Conservation (phyloP, 208 protist species). For the Wallacemonas rigidus region DNA sequence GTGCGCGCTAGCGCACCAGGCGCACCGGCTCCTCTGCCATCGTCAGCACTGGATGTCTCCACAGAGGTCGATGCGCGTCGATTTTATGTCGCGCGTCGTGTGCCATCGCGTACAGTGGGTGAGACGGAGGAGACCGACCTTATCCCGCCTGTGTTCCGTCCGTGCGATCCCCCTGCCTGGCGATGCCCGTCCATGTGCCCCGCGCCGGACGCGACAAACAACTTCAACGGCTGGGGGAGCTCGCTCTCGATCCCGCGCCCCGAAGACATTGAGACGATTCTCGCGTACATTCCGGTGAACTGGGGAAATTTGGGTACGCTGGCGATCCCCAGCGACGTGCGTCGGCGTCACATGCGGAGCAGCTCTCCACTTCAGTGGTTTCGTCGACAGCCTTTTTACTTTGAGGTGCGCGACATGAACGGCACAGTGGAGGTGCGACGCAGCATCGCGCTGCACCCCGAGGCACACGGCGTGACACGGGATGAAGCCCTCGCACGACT, state of each 20-base stretch:
- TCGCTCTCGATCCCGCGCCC: conserved; percentile 49
- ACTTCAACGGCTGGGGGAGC: conserved; percentile 76
- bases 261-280: conserved; percentile 78
- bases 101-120: background rate
- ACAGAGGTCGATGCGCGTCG: background rate
- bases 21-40: background rate
- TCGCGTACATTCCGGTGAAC: conserved; percentile 85
- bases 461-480: conserved; percentile 67
- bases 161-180: background rate
- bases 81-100: background rate
- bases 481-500: conserved; percentile 63
- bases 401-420: conserved; percentile 76
- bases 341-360: conserved; percentile 66
- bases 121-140: background rate
- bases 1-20: background rate
- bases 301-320: conserved; percentile 76
- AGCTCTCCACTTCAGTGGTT: conserved; percentile 67
- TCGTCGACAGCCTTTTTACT: conserved; percentile 84
- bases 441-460: conserved; percentile 76
- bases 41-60: background rate
- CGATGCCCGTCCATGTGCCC: conserved; percentile 6
- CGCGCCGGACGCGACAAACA: conserved; percentile 44
- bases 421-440: conserved; percentile 77
- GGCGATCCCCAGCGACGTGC: conserved; percentile 55
- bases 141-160: background rate